Evolutionary conservation across 306 rosid species (phyloP), one percentile per base, ranked within the genome.

Genomic region (Cicer bijugum): DNA sequence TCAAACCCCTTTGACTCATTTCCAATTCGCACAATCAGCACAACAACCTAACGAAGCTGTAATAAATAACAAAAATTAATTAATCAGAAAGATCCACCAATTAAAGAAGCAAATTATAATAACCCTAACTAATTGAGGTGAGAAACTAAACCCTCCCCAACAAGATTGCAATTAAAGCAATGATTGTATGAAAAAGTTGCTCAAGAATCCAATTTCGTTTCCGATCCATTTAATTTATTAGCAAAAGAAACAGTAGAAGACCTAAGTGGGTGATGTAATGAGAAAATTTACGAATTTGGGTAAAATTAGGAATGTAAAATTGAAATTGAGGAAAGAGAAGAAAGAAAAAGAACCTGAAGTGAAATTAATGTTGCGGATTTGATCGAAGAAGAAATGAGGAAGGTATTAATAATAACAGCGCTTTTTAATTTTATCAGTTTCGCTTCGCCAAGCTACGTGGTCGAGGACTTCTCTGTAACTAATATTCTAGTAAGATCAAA

Each of bases 1-100:
- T 94, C 45, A 94, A 87, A 71, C 97, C 98, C 69, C 74, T 87
- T 79, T 85, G 91, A 89, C 89, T 91, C 98, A 94, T 94, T 85
- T 88, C 86, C 33, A 58, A 87, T 87, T 83, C 85, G 82, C 42
- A 42, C 70, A 44, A 44, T 38, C 69, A 66, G 74, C 56, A 74
- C 60, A 81, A 44, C 12, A 74, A 75, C 71, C 70, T 53, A 72
- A 12, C 44, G 57, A 74, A 66, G 12, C 7, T 38, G 52, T 37
- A 78, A 75, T 37, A 78, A 75, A 55, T 42, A 75, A 59, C 58
- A 72, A 38, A 38, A 23, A 23, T 23, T 23, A 57, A 9, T 6
- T 8, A 58, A 81, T 67, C 33, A 75, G 15, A 56, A 52, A 47
- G 28, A 56, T 28, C 14, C 47, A 48, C 12, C 12, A 78, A 63